Base-by-base conservation (phyloP, 768 basidiomycete species). In the Amanita exitialis region DNA sequence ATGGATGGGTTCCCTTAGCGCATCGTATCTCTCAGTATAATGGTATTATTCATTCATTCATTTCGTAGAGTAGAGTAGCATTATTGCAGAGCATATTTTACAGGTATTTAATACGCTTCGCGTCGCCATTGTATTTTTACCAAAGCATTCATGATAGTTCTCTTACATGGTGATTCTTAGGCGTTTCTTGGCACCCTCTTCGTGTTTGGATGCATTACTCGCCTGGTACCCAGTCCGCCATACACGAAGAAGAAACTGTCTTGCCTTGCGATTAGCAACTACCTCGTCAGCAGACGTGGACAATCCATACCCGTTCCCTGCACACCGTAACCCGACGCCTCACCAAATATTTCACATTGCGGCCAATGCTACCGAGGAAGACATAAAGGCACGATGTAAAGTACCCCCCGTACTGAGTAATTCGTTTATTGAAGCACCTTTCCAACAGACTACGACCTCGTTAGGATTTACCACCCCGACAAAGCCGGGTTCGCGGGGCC, bases 281-380 rank as follows among this genome's bases (percentile, higher is more conserved):
- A 41, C 49, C 16, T 41, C 49, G 39, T 35, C 50, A 30, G 20
- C 21, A 6, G n/a, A 27, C 15, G 30, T 13, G 3, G 27, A 44
- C 43, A 51, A 51, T 23, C 50, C 42, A 36, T 51, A 51, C 45
- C 78, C 80, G 0, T 87, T 76, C 48, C 85, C 85, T 0, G 58
- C 56, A 3, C 64, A 77, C 51, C 53, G 71, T 0, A 71, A 71
- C 43, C 84, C 85, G 10, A 77, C 80, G 0, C 80, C 85, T 1
- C 69, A 83, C 61, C 79, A 88, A 63, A 84, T 88, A 51, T 88
- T 88, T 61, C 85, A 86, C 59, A 72, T 88, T 4, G 66, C 76
- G 2, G 57, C 56, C 0, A 67, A 70, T 16, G 82, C 83, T 16
- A 73, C 79, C 1, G 79, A 79, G 57, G 59, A 66, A 28, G 74